Conservation (phyloP, 768 basidiomycete species). For the Rhizopogon vesiculosus region DNA sequence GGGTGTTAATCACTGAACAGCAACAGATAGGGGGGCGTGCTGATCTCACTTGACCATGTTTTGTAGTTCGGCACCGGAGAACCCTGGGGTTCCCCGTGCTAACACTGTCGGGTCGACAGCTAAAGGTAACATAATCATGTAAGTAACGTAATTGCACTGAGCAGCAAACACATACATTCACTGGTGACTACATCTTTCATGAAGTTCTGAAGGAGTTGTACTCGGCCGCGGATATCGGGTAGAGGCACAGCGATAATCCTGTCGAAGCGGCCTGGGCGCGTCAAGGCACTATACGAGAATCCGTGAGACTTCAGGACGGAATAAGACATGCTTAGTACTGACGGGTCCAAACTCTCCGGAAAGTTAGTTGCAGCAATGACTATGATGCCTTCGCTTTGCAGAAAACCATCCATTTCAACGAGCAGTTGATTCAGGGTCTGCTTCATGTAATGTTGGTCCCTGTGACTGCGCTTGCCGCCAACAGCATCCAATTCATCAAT, state of each 20-base stretch:
- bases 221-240: conserved; percentile 90
- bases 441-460: conserved; percentile 87
- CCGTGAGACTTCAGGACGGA: conserved; percentile 7
- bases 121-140: conserved; percentile 14
- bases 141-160: not conserved
- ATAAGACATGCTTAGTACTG: conserved; percentile 23
- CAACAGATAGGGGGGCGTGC: not conserved
- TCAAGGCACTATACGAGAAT: conserved; percentile 62
- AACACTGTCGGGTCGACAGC: conserved; percentile 85
- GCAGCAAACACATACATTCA: conserved; percentile 35
- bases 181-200: conserved; percentile 73
- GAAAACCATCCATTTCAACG: conserved; percentile 97
- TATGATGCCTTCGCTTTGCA: conserved; percentile 89
- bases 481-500: conserved; percentile 97
- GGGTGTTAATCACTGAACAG: conserved; percentile 2
- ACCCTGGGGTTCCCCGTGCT: conserved; percentile 92
- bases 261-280: conserved; percentile 96
- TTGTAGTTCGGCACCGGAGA: conserved; percentile 95
- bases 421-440: conserved; percentile 95
- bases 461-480: conserved; percentile 79
- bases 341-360: conserved; percentile 90
- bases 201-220: conserved; percentile 91
- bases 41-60: conserved; percentile 88
- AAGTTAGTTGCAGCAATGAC: conserved; percentile 98
- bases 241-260: conserved; percentile 88